Evolutionary conservation across 352 stramenopile genomes (phyloP).

Genomic region (Phytophthora megakarya): DNA sequence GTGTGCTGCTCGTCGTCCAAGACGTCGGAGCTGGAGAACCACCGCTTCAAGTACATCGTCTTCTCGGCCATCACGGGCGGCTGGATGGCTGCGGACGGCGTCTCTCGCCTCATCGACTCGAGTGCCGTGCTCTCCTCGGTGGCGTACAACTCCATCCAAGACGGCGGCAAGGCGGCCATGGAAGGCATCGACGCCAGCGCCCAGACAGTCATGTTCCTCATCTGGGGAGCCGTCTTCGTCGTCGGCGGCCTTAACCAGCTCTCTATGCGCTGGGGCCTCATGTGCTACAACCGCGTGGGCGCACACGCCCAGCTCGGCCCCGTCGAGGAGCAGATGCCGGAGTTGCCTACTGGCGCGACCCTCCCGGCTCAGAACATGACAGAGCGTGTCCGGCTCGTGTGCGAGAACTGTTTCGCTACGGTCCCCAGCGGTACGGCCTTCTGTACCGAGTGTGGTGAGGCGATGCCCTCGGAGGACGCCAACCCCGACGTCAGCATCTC

Average conservation of each 20-base stretch:
- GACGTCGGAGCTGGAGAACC: slow-evolving; percentile 83
- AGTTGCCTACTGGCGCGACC: slow-evolving; percentile 75
- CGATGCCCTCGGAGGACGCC: slow-evolving; percentile 76
- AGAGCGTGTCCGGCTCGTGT: slow-evolving; percentile 83
- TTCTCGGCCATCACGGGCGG: slow-evolving; percentile 73
- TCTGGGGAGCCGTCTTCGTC: slow-evolving; percentile 70
- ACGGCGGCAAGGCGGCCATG: slow-evolving; percentile 54
- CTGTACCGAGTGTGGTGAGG: slow-evolving; percentile 89
- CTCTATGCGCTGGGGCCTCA: slow-evolving; percentile 84
- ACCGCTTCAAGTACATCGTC: slow-evolving; percentile 90
- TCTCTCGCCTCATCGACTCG: slow-evolving; percentile 74
- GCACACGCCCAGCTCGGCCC: slow-evolving; percentile 67
- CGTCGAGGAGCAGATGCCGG: slow-evolving; percentile 70
- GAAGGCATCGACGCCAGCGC: slow-evolving; percentile 54
- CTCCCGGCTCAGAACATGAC: slow-evolving; percentile 52
- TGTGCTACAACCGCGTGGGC: slow-evolving; percentile 91
- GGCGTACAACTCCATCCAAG: slow-evolving; percentile 69
- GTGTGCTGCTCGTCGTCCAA: slow-evolving; percentile 82
- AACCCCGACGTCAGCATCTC: slow-evolving; percentile 87
- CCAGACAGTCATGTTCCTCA: slow-evolving; percentile 78
- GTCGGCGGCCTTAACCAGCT: slow-evolving; percentile 80
- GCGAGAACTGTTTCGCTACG: slow-evolving; percentile 90
- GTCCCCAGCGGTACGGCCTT: slow-evolving; percentile 83
- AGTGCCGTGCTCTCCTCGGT: slow-evolving; percentile 63
- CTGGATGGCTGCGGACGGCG: slow-evolving; percentile 76